phyloP scores from a whole-genome alignment of 2,329 filamentous ascomycete genomes.

The Verticillium dahliae region DNA sequence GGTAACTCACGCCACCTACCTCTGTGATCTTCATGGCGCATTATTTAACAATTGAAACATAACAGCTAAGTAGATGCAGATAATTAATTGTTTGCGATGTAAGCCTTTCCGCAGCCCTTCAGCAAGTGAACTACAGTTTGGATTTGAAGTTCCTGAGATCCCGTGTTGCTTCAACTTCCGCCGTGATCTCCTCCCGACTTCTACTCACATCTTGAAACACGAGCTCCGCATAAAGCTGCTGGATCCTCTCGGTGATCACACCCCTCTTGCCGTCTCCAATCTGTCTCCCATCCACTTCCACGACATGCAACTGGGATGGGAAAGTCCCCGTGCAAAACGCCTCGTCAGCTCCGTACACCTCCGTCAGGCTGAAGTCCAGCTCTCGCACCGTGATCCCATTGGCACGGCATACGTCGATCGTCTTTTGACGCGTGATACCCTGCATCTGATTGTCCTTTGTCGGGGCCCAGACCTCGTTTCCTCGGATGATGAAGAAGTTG shows the following conservation, averaged over 20 bases:
- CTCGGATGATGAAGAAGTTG: slow-evolving; percentile 25
- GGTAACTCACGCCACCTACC: too few species aligned
- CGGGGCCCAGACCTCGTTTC: slow-evolving; percentile 22
- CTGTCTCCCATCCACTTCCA: slow-evolving; percentile 15
- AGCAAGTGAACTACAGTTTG: neutral
- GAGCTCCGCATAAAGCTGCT: slow-evolving; percentile 15
- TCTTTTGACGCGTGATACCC: slow-evolving; percentile 21
- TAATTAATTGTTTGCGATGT: too few species aligned
- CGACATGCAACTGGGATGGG: slow-evolving; percentile 19
- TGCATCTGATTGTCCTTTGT: slow-evolving; percentile 24
- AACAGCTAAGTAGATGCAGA: too few species aligned
- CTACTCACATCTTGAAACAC: slow-evolving; percentile 14
- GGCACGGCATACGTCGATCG: slow-evolving; percentile 20
- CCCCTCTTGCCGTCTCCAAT: slow-evolving; percentile 18
- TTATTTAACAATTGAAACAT: too few species aligned
- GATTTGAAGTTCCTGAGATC: slow-evolving; percentile 12
- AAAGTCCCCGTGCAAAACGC: slow-evolving; percentile 23
- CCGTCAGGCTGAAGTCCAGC: slow-evolving; percentile 20
- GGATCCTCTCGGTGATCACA: slow-evolving; percentile 14
- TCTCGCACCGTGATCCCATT: slow-evolving; percentile 17
- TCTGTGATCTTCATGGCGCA: too few species aligned
- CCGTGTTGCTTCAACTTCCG: slow-evolving; percentile 16
- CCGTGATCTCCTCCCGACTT: slow-evolving; percentile 13
- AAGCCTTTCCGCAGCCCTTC: too few species aligned
- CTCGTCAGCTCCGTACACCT: slow-evolving; percentile 22